Evolutionary conservation across 805 yeast genomes (phyloP), one percentile per base, ranked within the genome.

Genomic region (Zygoascus biomembranicola): DNA sequence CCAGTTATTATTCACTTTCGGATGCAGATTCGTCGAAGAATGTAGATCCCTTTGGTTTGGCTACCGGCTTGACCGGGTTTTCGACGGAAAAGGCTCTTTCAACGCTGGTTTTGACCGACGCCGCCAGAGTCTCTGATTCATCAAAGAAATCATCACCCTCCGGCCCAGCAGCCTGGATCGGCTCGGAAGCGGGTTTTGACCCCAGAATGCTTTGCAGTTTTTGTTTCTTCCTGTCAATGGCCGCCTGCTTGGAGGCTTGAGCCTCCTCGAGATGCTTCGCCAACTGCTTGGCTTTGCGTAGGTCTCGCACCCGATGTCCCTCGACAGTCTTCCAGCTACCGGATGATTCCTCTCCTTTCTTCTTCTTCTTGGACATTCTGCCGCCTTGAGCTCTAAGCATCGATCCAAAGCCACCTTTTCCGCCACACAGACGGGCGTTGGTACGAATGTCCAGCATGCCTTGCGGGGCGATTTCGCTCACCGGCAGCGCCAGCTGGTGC

Each of bases 391-490:
- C 72, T 41, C 71, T 68, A 50, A 77, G 61, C 58, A 69, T 62
- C 16, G 72, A 64, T 1, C 79, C 80, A 59, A 76, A 73, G 2
- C 79, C 81, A 20, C 81, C 81, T 63, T 77, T 77, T n/a, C 81
- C 81, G 8, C 81, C 80, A 54, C 76, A 69, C 32, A 75, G 52
- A 11, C 71, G 64, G 0, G 68, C 55, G 39, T 57, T 58, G 53
- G 55, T 32, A 18, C 63, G 55, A 1, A 61, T 16, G n/a, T 32
- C 26, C 41, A 46, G 41, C 19, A 16, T 32, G 20, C 26, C 16
- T 16, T 32, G 23, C 14, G 45, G 18, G 19, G 45, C 19, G 20
- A 46, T 11, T 31, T 32, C 41, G 32, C 49, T n/a, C 9, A 46
- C 2, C 5, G 37, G 31, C 20, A 5, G 39, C 26, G 4, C 23